Base-by-base conservation (phyloP, 129 eudicot species). In the Arctium minus region DNA sequence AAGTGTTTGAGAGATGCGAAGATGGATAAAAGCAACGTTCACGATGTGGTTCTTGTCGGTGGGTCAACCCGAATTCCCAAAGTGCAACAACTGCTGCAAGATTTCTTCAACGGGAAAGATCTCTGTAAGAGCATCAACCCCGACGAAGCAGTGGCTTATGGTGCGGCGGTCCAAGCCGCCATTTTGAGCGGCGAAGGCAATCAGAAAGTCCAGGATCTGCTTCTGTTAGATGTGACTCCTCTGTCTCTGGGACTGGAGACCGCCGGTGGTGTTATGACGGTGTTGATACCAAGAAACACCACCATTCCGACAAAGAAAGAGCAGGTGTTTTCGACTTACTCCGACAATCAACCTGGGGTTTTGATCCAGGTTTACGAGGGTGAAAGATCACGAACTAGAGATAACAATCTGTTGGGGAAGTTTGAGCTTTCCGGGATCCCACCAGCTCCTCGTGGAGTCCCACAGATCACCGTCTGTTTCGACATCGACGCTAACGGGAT, bases 51-150 rank as follows among this genome's bases (percentile, higher is more conserved):
- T 18, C 46, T 72, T 12, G 76, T 62, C 29, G 73, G 83, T 33
- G 76, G 76, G 27, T 39, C 38, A 6, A 40, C 5, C 71, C 44
- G 75, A 32, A 79, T 69, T 70, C 65, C 74, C 22, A 79, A 60
- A 27, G 60, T 65, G 0, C 36, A 36, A 29, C 67, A 36, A 17
- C 75, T 64, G 50, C 32, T 65, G 67, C 91, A 90, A 70, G 89
- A 87, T 79, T 90, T 90, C 73, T 90, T 87, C 75, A 87, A 90
- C 32, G 91, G 93, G 0, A 90, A 90, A 70, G 91, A 86, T 83
- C 91, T 90, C 10, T 90, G 93, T 89, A 90, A 90, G 86, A 87
- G 93, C 62, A 90, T 90, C 65, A 90, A 90, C 88, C 91, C 93
- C 11, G 93, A 90, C 50, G 93, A 90, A 84, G 93, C 93, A 11